Evolutionary conservation across 169 alveolate species (phyloP).

Genomic region (Plasmodium knowlesi): DNA sequence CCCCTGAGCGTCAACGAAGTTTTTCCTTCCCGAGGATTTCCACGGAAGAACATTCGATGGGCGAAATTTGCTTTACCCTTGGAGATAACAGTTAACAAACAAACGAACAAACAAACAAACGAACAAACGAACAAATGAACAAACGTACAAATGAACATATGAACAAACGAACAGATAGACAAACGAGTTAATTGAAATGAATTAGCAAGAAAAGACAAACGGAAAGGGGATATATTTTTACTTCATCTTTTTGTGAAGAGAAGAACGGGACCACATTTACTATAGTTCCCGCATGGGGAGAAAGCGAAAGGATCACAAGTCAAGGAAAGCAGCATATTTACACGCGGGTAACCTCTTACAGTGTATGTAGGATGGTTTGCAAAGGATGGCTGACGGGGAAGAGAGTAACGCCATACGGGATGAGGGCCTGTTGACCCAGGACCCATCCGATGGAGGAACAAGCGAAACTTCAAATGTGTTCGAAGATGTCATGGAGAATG

Average conservation of each 20-base stretch:
- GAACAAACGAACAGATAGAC: neutral
- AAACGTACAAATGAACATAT: too few relatives aligned
- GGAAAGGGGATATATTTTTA: neutral
- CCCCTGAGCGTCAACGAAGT: neutral
- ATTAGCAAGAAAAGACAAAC: neutral
- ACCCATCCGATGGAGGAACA: neutral
- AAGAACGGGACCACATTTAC: neutral
- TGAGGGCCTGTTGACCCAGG: neutral
- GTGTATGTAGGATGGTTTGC: neutral
- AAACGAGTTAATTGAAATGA: neutral
- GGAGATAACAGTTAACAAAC: neutral
- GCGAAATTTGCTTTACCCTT: neutral
- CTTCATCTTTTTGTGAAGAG: neutral
- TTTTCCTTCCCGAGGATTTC: neutral
- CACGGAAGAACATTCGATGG: neutral
- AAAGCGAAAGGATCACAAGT: neutral
- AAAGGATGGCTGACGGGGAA: neutral
- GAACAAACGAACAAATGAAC: neutral
- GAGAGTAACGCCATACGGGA: neutral
- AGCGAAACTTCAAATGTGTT: conserved; percentile 7
- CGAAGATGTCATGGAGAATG: neutral
- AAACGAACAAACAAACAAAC: too few relatives aligned
- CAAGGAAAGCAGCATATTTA: neutral
- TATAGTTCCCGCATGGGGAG: neutral
- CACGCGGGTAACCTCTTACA: neutral